Base-by-base conservation (phyloP, 345 rosid genomes). In the Lepidium aucheri region DNA sequence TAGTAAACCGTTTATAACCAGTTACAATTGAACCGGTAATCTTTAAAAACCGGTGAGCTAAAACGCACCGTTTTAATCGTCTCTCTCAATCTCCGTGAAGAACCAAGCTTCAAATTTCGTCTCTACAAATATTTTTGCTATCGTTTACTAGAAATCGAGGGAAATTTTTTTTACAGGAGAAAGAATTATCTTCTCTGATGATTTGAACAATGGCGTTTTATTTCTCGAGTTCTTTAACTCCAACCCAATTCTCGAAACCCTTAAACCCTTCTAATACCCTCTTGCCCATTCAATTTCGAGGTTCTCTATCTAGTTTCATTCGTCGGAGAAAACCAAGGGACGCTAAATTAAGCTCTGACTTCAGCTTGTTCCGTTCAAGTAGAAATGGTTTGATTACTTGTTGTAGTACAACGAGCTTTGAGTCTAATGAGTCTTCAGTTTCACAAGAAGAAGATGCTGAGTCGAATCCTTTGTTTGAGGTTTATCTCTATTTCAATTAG, bases 391-490 rank as follows among this genome's bases (percentile, higher is more conserved):
- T 76, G 12, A 40, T 54, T 59, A 34, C 79, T 38, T 61, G 76
- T 49, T 43, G 70, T 35, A 73, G 60, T 51, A 72, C 66, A 64
- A 58, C 88, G 30, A 72, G 69, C 67, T 70, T 81, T 56, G 72
- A 59, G 64, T 74, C 88, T 52, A n/a, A 42, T 30, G 62, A 76
- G 59, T 53, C 65, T 45, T 10, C 59, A 13, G 8, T 45, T 71
- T 12, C 40, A 20, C 63, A 2, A 65, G 68, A 77, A 18, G 85
- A 84, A 77, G 83, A 86, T 61, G 72, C 72, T 9, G 84, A 79
- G 56, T 76, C 94, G 9, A 73, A 76, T 67, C 81, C 55, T 70
- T 59, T 88, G 8, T 86, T 86, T 68, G 86, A 83, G 90, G 91
- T 81, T 50, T 51, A 1, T 63, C 47, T 73, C 62, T 32, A 0